Evolutionary conservation across 768 basidiomycete genomes (phyloP).

Genomic region (Macrocybe gigantea): DNA sequence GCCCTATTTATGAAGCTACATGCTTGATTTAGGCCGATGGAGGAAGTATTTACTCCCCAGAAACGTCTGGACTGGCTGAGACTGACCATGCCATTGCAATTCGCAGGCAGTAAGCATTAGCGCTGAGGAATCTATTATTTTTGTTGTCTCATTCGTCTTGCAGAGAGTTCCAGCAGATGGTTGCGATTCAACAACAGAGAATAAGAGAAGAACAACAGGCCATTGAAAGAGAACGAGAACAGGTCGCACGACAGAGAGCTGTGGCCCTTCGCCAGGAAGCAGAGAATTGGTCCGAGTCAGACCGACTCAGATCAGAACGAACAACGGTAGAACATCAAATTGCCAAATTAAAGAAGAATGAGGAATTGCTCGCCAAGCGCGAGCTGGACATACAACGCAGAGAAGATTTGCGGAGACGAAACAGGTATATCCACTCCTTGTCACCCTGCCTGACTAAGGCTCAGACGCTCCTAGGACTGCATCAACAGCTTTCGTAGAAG

Average conservation of each 20-base stretch:
- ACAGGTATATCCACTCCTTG: constrained; percentile 7
- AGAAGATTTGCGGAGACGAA: constrained; percentile 9
- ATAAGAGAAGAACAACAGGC: not conserved
- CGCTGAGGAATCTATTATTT: not conserved
- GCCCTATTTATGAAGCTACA: too few relatives aligned
- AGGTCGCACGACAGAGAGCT: constrained; percentile 4
- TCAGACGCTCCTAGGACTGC: constrained; percentile 5
- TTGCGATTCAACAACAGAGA: not conserved
- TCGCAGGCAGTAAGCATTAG: constrained; percentile 7
- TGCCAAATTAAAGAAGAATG: constrained; percentile 7
- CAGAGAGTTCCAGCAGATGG: constrained; percentile 5
- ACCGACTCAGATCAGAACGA: constrained; percentile 3
- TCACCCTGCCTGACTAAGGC: not conserved
- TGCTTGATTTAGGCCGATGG: not conserved
- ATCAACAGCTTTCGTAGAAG: constrained; percentile 11
- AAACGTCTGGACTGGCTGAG: constrained; percentile 5
- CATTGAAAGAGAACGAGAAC: not conserved
- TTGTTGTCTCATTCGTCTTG: not conserved
- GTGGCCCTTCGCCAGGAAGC: constrained; percentile 6
- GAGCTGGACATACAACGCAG: constrained; percentile 4
- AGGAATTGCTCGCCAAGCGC: constrained; percentile 2
- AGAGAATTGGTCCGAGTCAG: constrained; percentile 8
- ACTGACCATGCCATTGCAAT: constrained; percentile 6
- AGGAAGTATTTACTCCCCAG: constrained; percentile 7
- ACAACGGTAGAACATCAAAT: constrained; percentile 3